Percentiles rank a stretch among this genome's conserved stretches.
Conservation (phyloP, 441 rosid species). For the Metrosideros polymorpha region DNA sequence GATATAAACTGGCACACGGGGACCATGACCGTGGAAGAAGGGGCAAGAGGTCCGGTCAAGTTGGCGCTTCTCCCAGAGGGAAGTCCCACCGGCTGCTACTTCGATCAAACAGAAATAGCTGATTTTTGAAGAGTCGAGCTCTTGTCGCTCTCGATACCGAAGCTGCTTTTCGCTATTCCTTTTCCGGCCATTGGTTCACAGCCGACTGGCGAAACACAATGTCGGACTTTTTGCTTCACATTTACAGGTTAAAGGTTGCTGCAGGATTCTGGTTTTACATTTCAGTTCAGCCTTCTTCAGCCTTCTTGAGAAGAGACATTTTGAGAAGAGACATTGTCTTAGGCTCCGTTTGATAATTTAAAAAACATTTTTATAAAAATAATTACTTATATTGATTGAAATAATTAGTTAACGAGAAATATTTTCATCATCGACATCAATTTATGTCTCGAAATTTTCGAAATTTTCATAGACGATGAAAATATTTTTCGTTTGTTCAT, state of each 20-base stretch:
- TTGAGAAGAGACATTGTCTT: too few relatives aligned
- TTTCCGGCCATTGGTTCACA: background rate
- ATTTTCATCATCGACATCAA: too few relatives aligned
- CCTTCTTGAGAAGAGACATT: background rate
- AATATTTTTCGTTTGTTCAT: too few relatives aligned
- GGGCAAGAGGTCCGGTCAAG: conserved; percentile 40
- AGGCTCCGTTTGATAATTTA: too few relatives aligned
- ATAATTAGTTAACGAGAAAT: too few relatives aligned
- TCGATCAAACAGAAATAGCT: conserved; percentile 35
- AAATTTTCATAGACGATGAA: too few relatives aligned
- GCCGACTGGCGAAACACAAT: background rate
- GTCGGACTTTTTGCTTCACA: background rate
- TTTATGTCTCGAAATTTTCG: too few relatives aligned
- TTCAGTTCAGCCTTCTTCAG: background rate
- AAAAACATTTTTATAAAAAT: too few relatives aligned
- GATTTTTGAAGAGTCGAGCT: conserved; percentile 19
- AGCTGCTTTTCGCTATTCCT: background rate
- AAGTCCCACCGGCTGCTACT: conserved; percentile 39
- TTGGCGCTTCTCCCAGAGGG: conserved; percentile 42
- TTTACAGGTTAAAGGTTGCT: background rate
- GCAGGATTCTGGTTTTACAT: background rate
- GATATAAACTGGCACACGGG: conserved; percentile 40
- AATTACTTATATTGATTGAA: too few relatives aligned
- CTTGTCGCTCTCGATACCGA: background rate
- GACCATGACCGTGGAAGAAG: conserved; percentile 25